A percentile compares a stretch with the other conserved stretches of the same genome.
phyloP scores from a whole-genome alignment of 495 filamentous ascomycete species.

The Mytilinidion resinicola region DNA sequence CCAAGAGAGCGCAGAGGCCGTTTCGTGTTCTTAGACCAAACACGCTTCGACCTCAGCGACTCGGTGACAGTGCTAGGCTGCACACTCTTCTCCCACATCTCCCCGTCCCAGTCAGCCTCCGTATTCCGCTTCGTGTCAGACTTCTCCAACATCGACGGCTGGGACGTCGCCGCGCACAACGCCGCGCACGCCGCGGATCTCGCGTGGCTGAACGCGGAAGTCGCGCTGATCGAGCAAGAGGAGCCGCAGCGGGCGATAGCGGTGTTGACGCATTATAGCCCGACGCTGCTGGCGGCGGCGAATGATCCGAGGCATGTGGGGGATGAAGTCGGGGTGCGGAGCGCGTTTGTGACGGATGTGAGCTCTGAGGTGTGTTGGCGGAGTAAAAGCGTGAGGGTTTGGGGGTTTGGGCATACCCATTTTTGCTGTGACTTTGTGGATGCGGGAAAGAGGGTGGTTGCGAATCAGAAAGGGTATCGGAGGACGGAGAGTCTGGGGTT shows the following conservation, averaged over 20 bases:
- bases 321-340: constrained; percentile 36
- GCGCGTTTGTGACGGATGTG: constrained; percentile 46
- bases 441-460: constrained; percentile 9
- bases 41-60: constrained; percentile 35
- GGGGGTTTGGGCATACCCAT: constrained; percentile 41
- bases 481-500: not conserved
- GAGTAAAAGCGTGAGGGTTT: constrained; percentile 39
- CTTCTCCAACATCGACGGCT: constrained; percentile 44
- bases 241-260: constrained; percentile 40
- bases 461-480: constrained; percentile 24
- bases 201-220: constrained; percentile 47
- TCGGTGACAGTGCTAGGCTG: constrained; percentile 46
- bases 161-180: constrained; percentile 43
- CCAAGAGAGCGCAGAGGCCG: not conserved
- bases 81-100: constrained; percentile 43
- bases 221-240: constrained; percentile 33
- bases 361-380: constrained; percentile 42
- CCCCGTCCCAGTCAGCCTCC: constrained; percentile 21
- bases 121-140: constrained; percentile 43
- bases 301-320: constrained; percentile 40
- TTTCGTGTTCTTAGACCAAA: constrained; percentile 33
- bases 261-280: constrained; percentile 51
- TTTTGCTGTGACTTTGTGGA: constrained; percentile 44
- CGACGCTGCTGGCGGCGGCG: constrained; percentile 36
- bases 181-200: constrained; percentile 40